A percentile compares a stretch with the other conserved stretches of the same genome.
Conservation (phyloP, 2,329 filamentous ascomycete genomes). For the Trichoderma atroviride region DNA sequence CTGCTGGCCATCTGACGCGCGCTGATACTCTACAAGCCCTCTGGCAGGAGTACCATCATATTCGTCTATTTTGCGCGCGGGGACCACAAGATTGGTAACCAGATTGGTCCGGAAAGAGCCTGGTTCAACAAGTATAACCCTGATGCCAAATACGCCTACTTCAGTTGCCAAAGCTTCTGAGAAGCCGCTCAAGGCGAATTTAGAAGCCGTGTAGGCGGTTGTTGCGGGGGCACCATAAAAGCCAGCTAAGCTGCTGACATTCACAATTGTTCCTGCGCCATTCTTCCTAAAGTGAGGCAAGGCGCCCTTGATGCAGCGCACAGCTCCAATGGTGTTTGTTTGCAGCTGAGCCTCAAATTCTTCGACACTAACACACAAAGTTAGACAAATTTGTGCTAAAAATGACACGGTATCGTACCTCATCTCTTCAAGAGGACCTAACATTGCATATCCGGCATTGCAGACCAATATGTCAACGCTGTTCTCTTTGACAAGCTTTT, state of each 20-base stretch:
- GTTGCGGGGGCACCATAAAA: not conserved
- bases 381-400: not conserved
- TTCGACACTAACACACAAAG: not conserved
- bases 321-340: constrained; percentile 8
- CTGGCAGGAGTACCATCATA: constrained; percentile 7
- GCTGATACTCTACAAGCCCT: constrained; percentile 3
- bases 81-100: not conserved
- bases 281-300: constrained; percentile 1
- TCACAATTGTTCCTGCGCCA: constrained; percentile 1
- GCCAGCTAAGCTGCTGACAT: constrained; percentile 11
- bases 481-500: not conserved
- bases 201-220: constrained; percentile 9
- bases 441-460: constrained; percentile 9
- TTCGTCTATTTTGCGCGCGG: not conserved
- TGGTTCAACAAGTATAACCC: constrained; percentile 3
- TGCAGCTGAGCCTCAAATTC: constrained; percentile 7
- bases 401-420: not conserved
- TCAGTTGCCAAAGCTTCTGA: constrained; percentile 11
- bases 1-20: not conserved
- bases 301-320: constrained; percentile 13
- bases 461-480: not conserved
- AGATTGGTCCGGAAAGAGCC: constrained; percentile 5
- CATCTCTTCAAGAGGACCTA: constrained; percentile 14
- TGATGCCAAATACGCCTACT: constrained; percentile 7
- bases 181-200: constrained; percentile 8